Percentiles rank a stretch among this genome's conserved stretches.
phyloP scores from a whole-genome alignment of 495 filamentous ascomycete genomes.

The Aspergillus sparsus region DNA sequence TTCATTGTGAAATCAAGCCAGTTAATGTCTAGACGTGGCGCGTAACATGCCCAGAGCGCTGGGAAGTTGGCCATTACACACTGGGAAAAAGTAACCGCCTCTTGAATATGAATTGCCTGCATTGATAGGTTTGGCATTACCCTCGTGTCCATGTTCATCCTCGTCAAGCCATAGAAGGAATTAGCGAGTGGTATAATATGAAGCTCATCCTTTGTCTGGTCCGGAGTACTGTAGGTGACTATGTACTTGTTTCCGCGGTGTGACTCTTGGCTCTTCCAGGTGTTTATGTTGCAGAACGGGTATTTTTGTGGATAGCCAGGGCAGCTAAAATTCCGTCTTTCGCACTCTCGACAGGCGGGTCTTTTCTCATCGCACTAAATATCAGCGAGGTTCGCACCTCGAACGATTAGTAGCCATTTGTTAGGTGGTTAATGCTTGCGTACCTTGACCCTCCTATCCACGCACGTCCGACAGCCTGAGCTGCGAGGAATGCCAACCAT shows the following conservation, averaged over 20 bases:
- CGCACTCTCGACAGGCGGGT: not conserved
- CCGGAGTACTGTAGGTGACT: not conserved
- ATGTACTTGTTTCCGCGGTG: not conserved
- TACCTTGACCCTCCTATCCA: not conserved
- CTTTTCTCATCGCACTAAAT: not conserved
- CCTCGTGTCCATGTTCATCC: not conserved
- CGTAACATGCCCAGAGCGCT: not conserved
- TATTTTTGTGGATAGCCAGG: not conserved
- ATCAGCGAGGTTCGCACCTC: not conserved
- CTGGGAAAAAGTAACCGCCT: not conserved
- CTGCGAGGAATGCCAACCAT: conserved; percentile 1
- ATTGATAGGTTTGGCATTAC: not conserved
- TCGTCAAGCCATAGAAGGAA: not conserved
- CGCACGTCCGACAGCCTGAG: not conserved
- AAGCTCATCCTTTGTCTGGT: not conserved
- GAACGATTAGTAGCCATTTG: not conserved
- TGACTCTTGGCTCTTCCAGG: not conserved
- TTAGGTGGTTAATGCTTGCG: not conserved
- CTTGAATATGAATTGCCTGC: not conserved
- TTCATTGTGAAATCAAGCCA: not conserved
- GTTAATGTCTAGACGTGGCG: not conserved
- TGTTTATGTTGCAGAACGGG: not conserved
- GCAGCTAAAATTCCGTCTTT: not conserved
- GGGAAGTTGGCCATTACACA: not conserved
- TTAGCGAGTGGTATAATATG: not conserved